Base-by-base conservation (phyloP, 768 basidiomycete species). In the Pholiota conissans region DNA sequence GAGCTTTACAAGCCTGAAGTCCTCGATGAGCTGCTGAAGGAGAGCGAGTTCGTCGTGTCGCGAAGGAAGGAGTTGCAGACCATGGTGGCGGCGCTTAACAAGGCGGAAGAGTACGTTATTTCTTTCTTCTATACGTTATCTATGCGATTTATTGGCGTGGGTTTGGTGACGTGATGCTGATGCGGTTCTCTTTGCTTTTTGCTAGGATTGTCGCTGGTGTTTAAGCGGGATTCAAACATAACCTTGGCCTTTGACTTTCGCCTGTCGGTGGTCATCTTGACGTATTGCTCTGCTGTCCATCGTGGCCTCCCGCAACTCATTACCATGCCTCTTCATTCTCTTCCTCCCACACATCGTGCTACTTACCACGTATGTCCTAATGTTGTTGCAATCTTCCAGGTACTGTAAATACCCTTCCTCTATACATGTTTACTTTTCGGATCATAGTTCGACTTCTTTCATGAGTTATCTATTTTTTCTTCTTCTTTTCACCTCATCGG, bases 1-100 rank as follows among this genome's bases (percentile, higher is more conserved):
- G 92, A 98, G 76, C 81, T 99, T 24, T 99, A 99, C 81, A 96
- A 97, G 73, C 89, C 95, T 13, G 96, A 98, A 11, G 93, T 97
- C 14, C 80, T 99, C 29, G 93, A 96, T 47, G 96, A 98, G 50
- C 75, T 98, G 60, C 79, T 98, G 68, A 98, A 98, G 78, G 96
- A 93, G 80, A 92, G 90, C 63, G 95, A 97, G 68, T 88, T 79
- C 61, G 90, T 96, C 59, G 89, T 95, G 47, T 86, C 77, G 72
- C 84, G 95, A 68, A 84, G 96, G 75, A 95, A 95, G 78, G 97
- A 99, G 76, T 91, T 95, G 60, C 83, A 91, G 63, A 81, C 86
- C 66, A 97, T 98, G 94, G 87, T 98, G 52, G 80, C 85, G 40
- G 97, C 96, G 24, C 82, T 99, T 58, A 95, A 95, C 74, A 95